Conservation (phyloP, 1,139 yeast species). For the Suhomyces bokatorum region DNA sequence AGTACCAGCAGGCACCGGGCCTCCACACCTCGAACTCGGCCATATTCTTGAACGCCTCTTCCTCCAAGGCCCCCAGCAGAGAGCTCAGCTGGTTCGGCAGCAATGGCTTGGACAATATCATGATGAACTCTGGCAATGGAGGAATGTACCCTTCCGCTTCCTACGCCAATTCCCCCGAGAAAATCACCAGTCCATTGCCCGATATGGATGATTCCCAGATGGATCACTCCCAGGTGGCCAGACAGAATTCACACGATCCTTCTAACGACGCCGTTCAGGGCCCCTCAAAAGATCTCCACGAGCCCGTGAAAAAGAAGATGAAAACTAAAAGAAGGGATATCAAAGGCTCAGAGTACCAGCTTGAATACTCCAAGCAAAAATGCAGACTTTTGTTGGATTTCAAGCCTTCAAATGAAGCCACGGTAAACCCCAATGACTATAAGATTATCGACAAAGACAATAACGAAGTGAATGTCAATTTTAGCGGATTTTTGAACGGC, state of each 20-base stretch:
- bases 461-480: constrained; percentile 22
- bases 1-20: constrained; percentile 6
- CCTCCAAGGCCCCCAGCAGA: constrained; percentile 7
- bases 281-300: neutral
- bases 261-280: neutral
- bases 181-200: constrained; percentile 6
- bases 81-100: constrained; percentile 10
- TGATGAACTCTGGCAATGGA: constrained; percentile 1
- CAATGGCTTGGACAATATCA: constrained; percentile 7
- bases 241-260: neutral
- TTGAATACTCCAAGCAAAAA: constrained; percentile 18
- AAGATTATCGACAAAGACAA: constrained; percentile 35
- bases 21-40: constrained; percentile 8
- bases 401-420: constrained; percentile 16
- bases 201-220: neutral
- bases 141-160: constrained; percentile 2
- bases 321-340: constrained; percentile 11
- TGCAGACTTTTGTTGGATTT: constrained; percentile 29
- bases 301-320: constrained; percentile 10
- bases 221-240: neutral
- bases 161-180: constrained; percentile 6
- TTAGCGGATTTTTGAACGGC: constrained; percentile 45
- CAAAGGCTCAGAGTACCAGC: constrained; percentile 11
- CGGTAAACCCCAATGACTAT: constrained; percentile 22
- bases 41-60: constrained; percentile 4